phyloP scores from a whole-genome alignment of 2,329 filamentous ascomycete genomes.

The Trematosphaeria pertusa region DNA sequence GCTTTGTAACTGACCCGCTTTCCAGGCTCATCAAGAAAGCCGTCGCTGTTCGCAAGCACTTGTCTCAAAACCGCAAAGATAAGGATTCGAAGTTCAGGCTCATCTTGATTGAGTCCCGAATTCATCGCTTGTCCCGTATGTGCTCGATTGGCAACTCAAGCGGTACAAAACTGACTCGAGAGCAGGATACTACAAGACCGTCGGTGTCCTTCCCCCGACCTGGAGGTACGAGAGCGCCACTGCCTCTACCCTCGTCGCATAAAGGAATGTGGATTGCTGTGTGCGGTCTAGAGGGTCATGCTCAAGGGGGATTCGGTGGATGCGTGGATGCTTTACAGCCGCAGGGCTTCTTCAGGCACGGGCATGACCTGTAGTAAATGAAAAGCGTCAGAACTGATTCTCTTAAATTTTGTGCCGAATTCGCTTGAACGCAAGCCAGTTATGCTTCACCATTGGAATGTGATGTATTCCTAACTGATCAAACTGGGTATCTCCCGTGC shows the following conservation, averaged over 20 bases:
- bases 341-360: constrained; percentile 33
- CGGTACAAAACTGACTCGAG: too few species aligned
- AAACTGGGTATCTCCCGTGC: constrained; percentile 26
- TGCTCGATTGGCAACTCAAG: too few species aligned
- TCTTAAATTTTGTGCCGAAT: background rate
- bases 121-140: constrained; percentile 99
- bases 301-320: constrained; percentile 46
- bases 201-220: constrained; percentile 81
- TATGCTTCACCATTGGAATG: too few species aligned
- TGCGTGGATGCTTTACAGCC: constrained; percentile 44
- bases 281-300: constrained; percentile 33
- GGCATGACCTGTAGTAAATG: constrained; percentile 47
- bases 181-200: constrained; percentile 99
- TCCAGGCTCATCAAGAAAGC: constrained; percentile 99
- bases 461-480: constrained; percentile 9
- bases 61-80: constrained; percentile 99
- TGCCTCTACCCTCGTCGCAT: constrained; percentile 61
- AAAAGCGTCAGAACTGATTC: constrained; percentile 43
- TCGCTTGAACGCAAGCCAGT: too few species aligned
- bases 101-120: constrained; percentile 99
- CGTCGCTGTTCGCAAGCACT: constrained; percentile 91
- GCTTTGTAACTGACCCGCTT: too few species aligned
- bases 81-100: constrained; percentile 99
- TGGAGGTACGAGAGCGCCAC: constrained; percentile 99
- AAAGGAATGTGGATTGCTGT: constrained; percentile 46